Conservation (phyloP, 2,329 filamentous ascomycete species). For the Chaetoscypha palmicola region DNA sequence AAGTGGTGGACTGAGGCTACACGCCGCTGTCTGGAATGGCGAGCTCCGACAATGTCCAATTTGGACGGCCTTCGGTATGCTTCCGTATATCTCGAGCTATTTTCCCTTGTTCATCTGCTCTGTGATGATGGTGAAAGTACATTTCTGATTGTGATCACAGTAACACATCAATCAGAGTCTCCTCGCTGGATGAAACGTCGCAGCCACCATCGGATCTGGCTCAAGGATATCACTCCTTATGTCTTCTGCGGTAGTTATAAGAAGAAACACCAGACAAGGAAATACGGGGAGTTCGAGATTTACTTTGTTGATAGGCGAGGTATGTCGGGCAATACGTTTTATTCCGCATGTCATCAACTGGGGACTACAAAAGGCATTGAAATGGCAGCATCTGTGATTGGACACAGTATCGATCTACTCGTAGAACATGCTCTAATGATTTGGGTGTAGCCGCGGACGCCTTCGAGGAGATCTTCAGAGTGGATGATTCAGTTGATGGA, state of each 20-base stretch:
- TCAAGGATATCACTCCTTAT: slow-evolving; percentile 50
- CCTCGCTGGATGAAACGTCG: slow-evolving; percentile 45
- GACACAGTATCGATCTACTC: no score
- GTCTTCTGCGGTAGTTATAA: slow-evolving; percentile 52
- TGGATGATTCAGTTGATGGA: not conserved
- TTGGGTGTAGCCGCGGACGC: slow-evolving; percentile 20
- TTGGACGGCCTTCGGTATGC: slow-evolving; percentile 57
- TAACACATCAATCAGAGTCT: slow-evolving; percentile 45
- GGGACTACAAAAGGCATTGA: no score
- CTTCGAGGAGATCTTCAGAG: slow-evolving; percentile 19
- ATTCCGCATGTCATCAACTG: no score
- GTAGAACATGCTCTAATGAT: no score
- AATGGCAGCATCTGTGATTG: no score
- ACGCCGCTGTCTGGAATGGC: slow-evolving; percentile 50
- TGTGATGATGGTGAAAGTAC: not conserved
- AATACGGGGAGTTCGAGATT: slow-evolving; percentile 28
- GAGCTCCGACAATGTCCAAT: slow-evolving; percentile 48
- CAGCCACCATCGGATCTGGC: slow-evolving; percentile 40
- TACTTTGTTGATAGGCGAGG: slow-evolving; percentile 26
- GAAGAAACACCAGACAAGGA: slow-evolving; percentile 45
- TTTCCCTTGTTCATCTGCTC: not conserved
- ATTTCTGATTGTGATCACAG: slow-evolving; percentile 29
- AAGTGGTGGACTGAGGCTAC: slow-evolving; percentile 45
- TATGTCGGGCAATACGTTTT: no score
- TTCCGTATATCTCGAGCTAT: not conserved